phyloP scores from a whole-genome alignment of 306 rosid species.

The Lupinus albus region DNA sequence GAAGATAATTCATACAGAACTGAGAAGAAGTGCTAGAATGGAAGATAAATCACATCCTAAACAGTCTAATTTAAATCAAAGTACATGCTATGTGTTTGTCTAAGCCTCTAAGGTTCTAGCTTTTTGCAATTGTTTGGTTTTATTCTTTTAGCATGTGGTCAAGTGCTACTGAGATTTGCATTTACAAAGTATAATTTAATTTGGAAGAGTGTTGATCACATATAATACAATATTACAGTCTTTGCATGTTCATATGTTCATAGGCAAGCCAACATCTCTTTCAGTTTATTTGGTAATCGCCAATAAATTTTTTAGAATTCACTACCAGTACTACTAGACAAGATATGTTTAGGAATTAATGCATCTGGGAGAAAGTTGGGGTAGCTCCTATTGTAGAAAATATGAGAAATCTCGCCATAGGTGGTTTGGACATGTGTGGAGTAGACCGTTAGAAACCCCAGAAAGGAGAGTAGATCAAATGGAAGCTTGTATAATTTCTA shows the following conservation, averaged over 20 bases:
- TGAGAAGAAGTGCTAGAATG: constrained; percentile 16
- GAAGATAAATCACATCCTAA: neutral
- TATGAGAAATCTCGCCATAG: no score
- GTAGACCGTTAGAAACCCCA: no score
- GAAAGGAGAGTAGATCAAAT: no score
- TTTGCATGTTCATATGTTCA: neutral
- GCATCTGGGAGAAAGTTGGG: no score
- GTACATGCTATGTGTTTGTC: neutral
- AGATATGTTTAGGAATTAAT: no score
- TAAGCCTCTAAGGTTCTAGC: no score
- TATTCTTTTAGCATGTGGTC: neutral
- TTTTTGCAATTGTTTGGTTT: constrained; percentile 34
- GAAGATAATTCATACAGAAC: neutral
- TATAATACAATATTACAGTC: constrained; percentile 7
- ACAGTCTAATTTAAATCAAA: constrained; percentile 6
- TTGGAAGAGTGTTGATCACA: constrained; percentile 7
- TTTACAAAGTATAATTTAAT: constrained; percentile 27
- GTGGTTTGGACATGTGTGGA: no score
- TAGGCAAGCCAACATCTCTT: constrained; percentile 9
- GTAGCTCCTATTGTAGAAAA: no score
- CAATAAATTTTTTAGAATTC: neutral
- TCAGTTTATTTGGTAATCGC: neutral
- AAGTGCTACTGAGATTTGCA: constrained; percentile 23
- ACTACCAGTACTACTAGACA: no score
- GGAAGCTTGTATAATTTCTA: no score